Base-by-base conservation (phyloP, 441 rosid genomes). In the Pelargonium fulgidum region DNA sequence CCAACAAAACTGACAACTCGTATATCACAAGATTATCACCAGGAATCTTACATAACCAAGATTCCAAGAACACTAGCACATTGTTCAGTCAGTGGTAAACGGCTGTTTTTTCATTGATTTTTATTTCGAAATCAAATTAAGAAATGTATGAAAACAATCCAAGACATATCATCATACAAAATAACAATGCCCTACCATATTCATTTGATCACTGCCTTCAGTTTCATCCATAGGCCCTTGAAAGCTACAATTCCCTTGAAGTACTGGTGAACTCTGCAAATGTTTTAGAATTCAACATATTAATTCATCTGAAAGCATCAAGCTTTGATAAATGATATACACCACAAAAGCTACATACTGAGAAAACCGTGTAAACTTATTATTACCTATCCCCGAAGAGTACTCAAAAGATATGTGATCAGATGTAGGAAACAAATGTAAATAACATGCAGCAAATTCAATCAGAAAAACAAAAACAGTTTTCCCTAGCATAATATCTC, bases 181-280 rank as follows among this genome's bases (percentile, higher is more conserved):
- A 64, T 58, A 4, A 36, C 29, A 19, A 22, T 36, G 10, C 50
- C 76, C 69, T 17, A 78, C 81, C 73, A 59, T 65, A 61, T 64
- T 70, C 65, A 50, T 47, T 62, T 64, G 26, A 50, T 3, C 56
- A 50, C 7, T 9, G 8, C 56, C 24, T 66, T 42, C 65, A 7
- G 20, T 16, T 71, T 70, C 76, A 64, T 68, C 75, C 9, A 47
- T 47, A 68, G 62, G 26, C 62, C 68, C 68, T 71, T 66, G 39
- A 44, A 42, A 56, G 62, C 7, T 19, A 22, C n/a, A 20, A 70
- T 52, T 26, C 8, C 52, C 73, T 41, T 72, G 45, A 26, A 45
- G 16, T 54, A 48, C 24, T 12, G 41, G 42, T 29, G 62, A 24
- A 9, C 65, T 72, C 80, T 77, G 61, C 10, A 67, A 22, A 6